Percentiles rank a stretch among this genome's conserved stretches.
phyloP scores from a whole-genome alignment of 345 rosid genomes.

The Eutrema japonicum region DNA sequence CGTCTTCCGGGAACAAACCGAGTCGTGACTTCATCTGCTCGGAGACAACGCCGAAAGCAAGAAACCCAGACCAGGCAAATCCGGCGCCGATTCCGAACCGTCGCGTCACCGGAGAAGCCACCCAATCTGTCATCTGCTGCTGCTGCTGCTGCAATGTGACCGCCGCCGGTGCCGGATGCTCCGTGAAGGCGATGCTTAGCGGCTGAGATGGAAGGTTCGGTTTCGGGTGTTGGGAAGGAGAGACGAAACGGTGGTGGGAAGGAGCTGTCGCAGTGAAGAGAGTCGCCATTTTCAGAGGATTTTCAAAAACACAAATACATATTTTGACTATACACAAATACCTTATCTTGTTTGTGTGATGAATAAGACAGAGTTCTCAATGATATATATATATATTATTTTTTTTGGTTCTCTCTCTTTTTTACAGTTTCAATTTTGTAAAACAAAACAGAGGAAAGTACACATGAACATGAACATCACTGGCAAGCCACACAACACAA shows the following conservation, averaged over 20 bases:
- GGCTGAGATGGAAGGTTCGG: slow-evolving; percentile 39
- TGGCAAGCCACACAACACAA: slow-evolving; percentile 17
- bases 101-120: slow-evolving; percentile 78
- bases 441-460: slow-evolving; percentile 34
- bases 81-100: slow-evolving; percentile 87
- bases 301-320: not conserved
- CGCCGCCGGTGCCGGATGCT: not conserved
- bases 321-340: not conserved
- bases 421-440: slow-evolving; percentile 37
- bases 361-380: not conserved
- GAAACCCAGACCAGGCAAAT: slow-evolving; percentile 71
- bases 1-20: slow-evolving; percentile 61
- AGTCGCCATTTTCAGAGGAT: slow-evolving; percentile 37
- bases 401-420: not conserved
- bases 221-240: slow-evolving; percentile 45
- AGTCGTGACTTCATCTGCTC: slow-evolving; percentile 75
- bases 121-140: slow-evolving; percentile 60
- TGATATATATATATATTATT: not conserved
- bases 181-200: slow-evolving; percentile 9
- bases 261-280: slow-evolving; percentile 38
- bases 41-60: slow-evolving; percentile 67
- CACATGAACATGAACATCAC: slow-evolving; percentile 29
- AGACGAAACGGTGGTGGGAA: slow-evolving; percentile 46
- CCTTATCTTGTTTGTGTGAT: slow-evolving; percentile 42
- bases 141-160: slow-evolving; percentile 30